Base-by-base conservation (phyloP, 768 basidiomycete species). In the Tylopilus cervinicoccineus region DNA sequence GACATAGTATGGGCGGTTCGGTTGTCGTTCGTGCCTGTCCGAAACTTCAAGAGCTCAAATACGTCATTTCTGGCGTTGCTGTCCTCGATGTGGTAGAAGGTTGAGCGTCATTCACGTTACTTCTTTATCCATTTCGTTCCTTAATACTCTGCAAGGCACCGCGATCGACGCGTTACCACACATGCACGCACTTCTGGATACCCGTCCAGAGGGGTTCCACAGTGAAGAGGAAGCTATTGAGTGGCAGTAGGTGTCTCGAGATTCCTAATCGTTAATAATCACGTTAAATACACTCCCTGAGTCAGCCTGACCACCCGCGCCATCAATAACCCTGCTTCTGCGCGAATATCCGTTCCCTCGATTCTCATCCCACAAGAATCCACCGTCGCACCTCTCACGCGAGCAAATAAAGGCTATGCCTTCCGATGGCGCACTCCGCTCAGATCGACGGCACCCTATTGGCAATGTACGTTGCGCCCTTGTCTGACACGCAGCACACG, bases 1-100 rank as follows among this genome's bases (percentile, higher is more conserved):
- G 96, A 0, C 96, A 99, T 63, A 94, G 91, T 50, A 95, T 99
- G 87, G 96, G 96, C 13, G 95, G 94, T 22, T 85, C 93, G 0
- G 93, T 96, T 4, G 78, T 90, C 19, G 81, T 87, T 8, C 79
- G 83, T 5, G 77, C 84, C 2, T 83, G 81, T 51, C 80, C 89
- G 2, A 62, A 68, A 16, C 72, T 99, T 2, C 77, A 88, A 45
- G 76, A 80, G 37, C 71, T 70, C 20, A 80, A 82, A 40, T 95
- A 90, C 56, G 76, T 75, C 13, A 72, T 97, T 4, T 76, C 79
- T 2, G 92, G 92, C 5, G 83, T 91, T 9, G 79, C 77, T 0
- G 93, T 94, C 2, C 70, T 94, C 3, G 92, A 94, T 56, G 89
- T 93, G 16, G 92, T 94, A 1, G 92, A 94, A 72, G 91, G 92